Evolutionary conservation across 2,329 filamentous ascomycete species (phyloP), one percentile per base, ranked within the genome.

Genomic region (Hypoxylon sp.): DNA sequence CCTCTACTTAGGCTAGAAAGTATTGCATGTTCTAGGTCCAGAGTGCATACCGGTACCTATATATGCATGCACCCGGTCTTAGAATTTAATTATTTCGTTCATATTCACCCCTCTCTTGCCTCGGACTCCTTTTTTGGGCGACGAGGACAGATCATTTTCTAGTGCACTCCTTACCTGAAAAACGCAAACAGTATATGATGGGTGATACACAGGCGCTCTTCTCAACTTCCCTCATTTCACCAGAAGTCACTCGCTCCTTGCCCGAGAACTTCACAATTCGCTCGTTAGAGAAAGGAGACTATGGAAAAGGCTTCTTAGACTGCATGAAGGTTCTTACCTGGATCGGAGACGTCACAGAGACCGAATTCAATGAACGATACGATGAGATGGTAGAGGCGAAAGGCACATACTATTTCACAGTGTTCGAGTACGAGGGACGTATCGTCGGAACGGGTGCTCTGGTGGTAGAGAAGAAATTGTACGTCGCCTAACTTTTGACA

Each of bases 401-500:
- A 36, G 71, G 69, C n/a, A 73, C 72, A 0, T 92, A 93, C 70
- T 91, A 87, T 69, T 77, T 91, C 42, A 71, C 90, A 20, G 86
- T 89, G 34, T 83, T 93, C 48, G 82, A 86, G 59, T 80, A 91
- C 65, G 69, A 76, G 7, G 75, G 72, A 15, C 76, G 76, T 49
- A 80, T 92, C 45, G 88, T 92, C 9, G 89, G 86, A 5, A 91
- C 89, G 0, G 90, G 90, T 0, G 84, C 84, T 30, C 72, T 94
- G 67, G 78, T 94, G 54, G 87, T 90, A 25, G 90, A 94, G 78
- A 81, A 86, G 73, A 93, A 93, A 71, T 89, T 89, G 83, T 86
- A 68, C 57, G 80, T 74, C 17, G 16, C 30, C 25, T 26, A 4
- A 20, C 16, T 4, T 7, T 23, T 26, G 11, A n/a, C n/a, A n/a